Conservation (phyloP, 805 yeast species). For the Vanderwaltozyma verrucispora region DNA sequence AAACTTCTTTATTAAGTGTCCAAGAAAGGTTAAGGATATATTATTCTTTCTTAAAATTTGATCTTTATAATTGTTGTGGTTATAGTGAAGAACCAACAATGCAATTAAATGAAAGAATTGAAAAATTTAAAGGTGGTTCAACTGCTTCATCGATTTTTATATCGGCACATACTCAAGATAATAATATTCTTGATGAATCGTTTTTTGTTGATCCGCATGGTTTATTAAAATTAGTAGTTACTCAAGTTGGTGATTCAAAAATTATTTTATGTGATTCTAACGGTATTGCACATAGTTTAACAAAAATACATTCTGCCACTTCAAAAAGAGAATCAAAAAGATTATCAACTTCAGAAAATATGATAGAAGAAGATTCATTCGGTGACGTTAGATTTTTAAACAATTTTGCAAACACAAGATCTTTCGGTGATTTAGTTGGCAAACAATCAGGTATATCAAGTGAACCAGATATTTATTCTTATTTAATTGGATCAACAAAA, state of each 20-base stretch:
- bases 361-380: conserved; percentile 68
- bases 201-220: conserved; percentile 48
- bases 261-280: conserved; percentile 73
- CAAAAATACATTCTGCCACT: conserved; percentile 79
- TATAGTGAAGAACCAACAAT: conserved; percentile 3
- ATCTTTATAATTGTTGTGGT: conserved; percentile 24
- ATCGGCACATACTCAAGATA: conserved; percentile 18
- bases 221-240: conserved; percentile 57
- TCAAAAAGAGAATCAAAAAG: conserved; percentile 70
- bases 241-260: conserved; percentile 90
- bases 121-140: conserved; percentile 44
- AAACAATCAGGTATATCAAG: conserved; percentile 81
- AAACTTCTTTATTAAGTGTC: conserved; percentile 25
- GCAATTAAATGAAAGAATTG: conserved; percentile 14
- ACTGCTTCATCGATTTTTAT: conserved; percentile 61
- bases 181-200: conserved; percentile 18
- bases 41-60: conserved; percentile 23
- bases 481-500: conserved; percentile 51
- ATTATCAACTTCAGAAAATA: conserved; percentile 39
- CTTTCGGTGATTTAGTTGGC: conserved; percentile 81
- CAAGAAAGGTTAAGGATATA: conserved; percentile 23
- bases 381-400: conserved; percentile 79
- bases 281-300: conserved; percentile 72
- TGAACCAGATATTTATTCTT: conserved; percentile 79
- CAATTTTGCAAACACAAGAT: conserved; percentile 79